Base-by-base conservation (phyloP, 2,329 filamentous ascomycete species). In the Lecanoromycetidae sp. region DNA sequence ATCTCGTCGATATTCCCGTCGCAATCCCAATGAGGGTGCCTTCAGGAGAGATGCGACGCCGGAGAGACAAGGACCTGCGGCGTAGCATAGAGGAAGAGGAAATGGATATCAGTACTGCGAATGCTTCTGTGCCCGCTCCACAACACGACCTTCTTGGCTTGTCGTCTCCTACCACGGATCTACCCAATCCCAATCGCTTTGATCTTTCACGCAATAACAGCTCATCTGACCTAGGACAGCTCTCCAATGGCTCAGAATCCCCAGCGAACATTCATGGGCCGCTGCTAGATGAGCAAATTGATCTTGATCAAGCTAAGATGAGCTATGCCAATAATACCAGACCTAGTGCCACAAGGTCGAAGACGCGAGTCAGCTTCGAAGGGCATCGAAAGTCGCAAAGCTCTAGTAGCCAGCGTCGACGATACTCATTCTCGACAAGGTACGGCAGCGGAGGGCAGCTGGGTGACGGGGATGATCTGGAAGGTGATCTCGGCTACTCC, bases 1-100 rank as follows among this genome's bases (percentile, higher is more conserved):
- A 98, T 60, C 70, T 96, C 19, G 91, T 98, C 19, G 91, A 98
- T 58, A 84, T 98, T 13, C 91, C 91, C 2, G 82, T 96, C 40
- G 91, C 88, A 2, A 87, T 95, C 26, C 90, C 90, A 20, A 81
- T 98, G 72, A 80, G 85, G 41, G 77, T 78, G 7, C 84, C 88
- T 6, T 90, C 85, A 4, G 80, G 80, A n/a, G 90, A 96, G 59
- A 82, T 86, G 70, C 80, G 82, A 50, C 77, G 84, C 45, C 79
- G 78, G 44, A 70, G 72, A 55, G 74, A 74, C 41, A 65, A 63
- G 44, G 70, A 68, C 48, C 50, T 62, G 57, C 44, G 63, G 60
- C 57, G 72, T 63, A 58, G 76, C 70, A 62, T 65, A 34, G 66
- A 79, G 52, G 80, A 93, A 53, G 90, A 94, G 57, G 88, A 91